Evolutionary conservation across 805 yeast species (phyloP).

Genomic region (Yarrowia sp.): DNA sequence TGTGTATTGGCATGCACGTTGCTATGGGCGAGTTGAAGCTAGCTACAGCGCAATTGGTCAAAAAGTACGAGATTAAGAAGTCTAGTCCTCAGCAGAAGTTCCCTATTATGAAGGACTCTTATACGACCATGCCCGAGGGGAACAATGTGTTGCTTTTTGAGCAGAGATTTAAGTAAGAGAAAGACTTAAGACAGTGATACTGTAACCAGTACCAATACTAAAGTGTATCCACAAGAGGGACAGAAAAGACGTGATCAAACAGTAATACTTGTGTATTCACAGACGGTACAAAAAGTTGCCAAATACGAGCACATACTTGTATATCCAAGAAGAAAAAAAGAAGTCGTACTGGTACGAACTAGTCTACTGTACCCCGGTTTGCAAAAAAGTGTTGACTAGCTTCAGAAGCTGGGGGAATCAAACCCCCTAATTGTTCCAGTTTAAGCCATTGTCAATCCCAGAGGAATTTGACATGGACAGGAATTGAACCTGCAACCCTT

Average conservation of each 20-base stretch:
- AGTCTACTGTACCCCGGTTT: too few species aligned
- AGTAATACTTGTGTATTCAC: too few species aligned
- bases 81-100: neutral
- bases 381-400: conserved; percentile 20
- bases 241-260: too few species aligned
- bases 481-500: conserved; percentile 81
- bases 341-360: too few species aligned
- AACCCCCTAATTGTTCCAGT: neutral
- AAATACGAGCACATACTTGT: neutral
- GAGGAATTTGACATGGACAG: conserved; percentile 61
- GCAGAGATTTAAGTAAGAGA: neutral
- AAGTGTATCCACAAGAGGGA: too few species aligned
- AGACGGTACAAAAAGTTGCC: too few species aligned
- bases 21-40: conserved; percentile 65
- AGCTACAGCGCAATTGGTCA: conserved; percentile 47
- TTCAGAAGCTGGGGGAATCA: conserved; percentile 13
- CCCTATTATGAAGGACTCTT: conserved; percentile 8
- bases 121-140: neutral
- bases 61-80: neutral
- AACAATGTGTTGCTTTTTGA: neutral
- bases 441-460: conserved; percentile 13
- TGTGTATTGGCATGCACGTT: conserved; percentile 70
- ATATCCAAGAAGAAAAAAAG: neutral
- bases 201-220: too few species aligned
- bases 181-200: too few species aligned